These are phyloP conservation scores for Solanum gracilifrons DNA, from an alignment of 257 asterid species.

Conservation along the genomic window DNA sequence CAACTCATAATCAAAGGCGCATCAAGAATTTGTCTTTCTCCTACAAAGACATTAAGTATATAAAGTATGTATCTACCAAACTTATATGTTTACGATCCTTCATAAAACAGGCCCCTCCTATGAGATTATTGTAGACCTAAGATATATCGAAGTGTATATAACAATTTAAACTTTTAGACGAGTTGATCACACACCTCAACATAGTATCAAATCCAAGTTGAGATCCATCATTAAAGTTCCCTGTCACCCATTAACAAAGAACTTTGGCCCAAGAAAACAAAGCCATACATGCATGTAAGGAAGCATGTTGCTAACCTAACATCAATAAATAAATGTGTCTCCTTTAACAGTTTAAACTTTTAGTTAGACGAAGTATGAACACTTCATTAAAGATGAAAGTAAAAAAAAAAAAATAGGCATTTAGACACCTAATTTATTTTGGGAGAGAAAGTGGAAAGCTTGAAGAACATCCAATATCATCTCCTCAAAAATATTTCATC, in stretches of 20 bases:
- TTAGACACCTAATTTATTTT: background rate
- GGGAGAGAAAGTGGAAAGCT: background rate
- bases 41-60: background rate
- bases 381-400: background rate
- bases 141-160: background rate
- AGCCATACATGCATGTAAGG: background rate
- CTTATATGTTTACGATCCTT: background rate
- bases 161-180: background rate
- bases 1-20: background rate
- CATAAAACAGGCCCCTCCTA: background rate
- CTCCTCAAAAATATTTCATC: background rate
- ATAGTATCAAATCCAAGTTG: background rate
- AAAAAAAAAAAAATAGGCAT: background rate
- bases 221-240: background rate
- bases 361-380: background rate
- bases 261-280: background rate
- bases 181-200: background rate
- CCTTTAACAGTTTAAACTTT: background rate
- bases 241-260: background rate
- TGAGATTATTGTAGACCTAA: background rate
- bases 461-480: background rate
- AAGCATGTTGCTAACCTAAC: background rate
- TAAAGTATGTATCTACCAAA: background rate
- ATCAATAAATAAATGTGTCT: background rate
- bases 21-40: background rate